Base-by-base conservation (phyloP, 495 filamentous ascomycete genomes). In the Xylaria palmicola region DNA sequence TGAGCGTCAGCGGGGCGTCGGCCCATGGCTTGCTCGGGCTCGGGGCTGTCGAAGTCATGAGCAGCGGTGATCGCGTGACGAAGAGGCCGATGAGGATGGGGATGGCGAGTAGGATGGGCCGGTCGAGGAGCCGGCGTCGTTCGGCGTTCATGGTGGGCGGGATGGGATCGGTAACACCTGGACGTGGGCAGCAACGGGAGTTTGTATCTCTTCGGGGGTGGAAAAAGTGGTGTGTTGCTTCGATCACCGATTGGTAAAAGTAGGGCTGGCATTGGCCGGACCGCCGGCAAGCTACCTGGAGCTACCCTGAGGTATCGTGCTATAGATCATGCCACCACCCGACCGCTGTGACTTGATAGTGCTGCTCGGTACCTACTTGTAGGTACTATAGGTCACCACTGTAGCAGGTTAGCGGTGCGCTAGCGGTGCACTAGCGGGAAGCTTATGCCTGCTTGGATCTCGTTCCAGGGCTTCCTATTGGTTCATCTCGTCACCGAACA, bases 1-100 rank as follows among this genome's bases (percentile, higher is more conserved):
- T 70, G 44, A 83, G 67, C 65, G 72, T 69, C 55, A 83, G 74
- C 27, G 81, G 80, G 3, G 72, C 70, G 62, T 83, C 78, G 6
- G 79, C 81, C 81, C 81, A 83, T 26, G 73, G 68, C 49, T 71
- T 74, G 1, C 39, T n/a, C n/a, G 45, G 29, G 10, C 70, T 62
- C 0, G 75, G 71, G 4, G 63, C 56, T 0, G 36, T 53, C 37
- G 75, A 72, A 30, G 74, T 62, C 76, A 80, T 79, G 62, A 72
- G 73, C 62, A 72, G 72, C 0, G 79, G 79, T 6, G 75, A 73
- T 43, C 77, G 65, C 10, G 68, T 77, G 27, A 79, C 55, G 40
- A 81, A 66, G 26, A 76, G 65, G 6, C 71, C 74, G 57, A 80
- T 67, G 13, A 71, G 45, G 40, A 74, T 65, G 43, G 70, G 69